Evolutionary conservation across 176 grass and related monocot species (phyloP), one percentile per base, ranked within the genome.

Genomic region (Urochloa ruziziensis): DNA sequence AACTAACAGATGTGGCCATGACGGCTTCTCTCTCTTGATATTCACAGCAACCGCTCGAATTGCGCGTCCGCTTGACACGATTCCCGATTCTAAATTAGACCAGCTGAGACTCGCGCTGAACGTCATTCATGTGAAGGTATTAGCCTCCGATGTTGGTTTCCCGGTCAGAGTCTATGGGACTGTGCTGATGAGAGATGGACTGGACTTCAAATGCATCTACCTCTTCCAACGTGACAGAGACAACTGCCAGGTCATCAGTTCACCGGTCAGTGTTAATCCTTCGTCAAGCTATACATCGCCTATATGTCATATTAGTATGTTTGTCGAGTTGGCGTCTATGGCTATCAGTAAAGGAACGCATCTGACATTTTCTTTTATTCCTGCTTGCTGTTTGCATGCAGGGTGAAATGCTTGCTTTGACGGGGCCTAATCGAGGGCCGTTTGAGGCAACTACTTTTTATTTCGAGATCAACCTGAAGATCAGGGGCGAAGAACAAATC

Each of bases 401-500:
- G 77, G 62, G 8, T 18, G 77, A 80, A 37, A 37, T 49, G 30
- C 62, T 80, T 25, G 51, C n/a, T 37, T 24, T 67, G 62, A 36
- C 47, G n/a, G 77, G 77, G 12, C 77, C 77, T 16, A 35, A 67
- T 35, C 44, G 77, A 67, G 77, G 77, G 49, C 30, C 77, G 13
- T 46, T 71, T 47, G 68, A 71, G 14, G 43, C 77, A 24, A 3
- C 1, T 27, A 2, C 1, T n/a, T 67, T 80, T 14, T 65, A 52
- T 52, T 80, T 80, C 46, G 77, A 80, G 46, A 35, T 80, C 77
- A 67, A 67, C 62, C 11, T 80, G 48, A 80, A 80, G 44, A 67
- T 80, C 30, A 80, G 30, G 77, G 62, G 21, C 19, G 62, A 53
- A 24, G 30, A 80, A 67, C 29, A 63, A 36, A 10, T 3, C 3